These are phyloP conservation scores for Epichloe brachyelytri DNA, from an alignment of 2,329 filamentous ascomycete genomes.

Conservation along the genomic window DNA sequence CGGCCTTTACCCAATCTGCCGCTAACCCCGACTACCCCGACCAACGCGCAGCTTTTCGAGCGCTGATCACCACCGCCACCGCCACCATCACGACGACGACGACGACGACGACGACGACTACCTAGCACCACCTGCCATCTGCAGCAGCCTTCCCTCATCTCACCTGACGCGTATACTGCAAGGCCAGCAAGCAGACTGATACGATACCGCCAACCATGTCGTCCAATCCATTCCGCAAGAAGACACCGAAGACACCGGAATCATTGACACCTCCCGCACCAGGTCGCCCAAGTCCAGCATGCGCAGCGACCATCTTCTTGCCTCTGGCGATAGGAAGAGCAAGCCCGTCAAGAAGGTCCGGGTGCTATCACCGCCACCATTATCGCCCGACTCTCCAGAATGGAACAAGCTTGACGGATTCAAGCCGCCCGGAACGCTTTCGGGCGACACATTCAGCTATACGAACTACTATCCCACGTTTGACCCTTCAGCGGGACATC, in stretches of 20 bases:
- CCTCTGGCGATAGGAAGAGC: slow-evolving; percentile 15
- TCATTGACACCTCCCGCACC: slow-evolving; percentile 9
- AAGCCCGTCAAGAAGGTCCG: slow-evolving; percentile 56
- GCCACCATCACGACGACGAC: not conserved
- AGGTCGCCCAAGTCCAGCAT: slow-evolving; percentile 11
- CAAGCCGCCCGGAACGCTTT: slow-evolving; percentile 17
- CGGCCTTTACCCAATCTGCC: not conserved
- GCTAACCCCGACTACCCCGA: not conserved
- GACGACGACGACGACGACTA: not conserved
- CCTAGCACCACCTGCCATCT: not conserved
- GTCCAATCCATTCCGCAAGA: slow-evolving; percentile 15
- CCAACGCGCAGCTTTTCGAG: not conserved
- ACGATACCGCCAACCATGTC: slow-evolving; percentile 6
- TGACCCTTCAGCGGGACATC: slow-evolving; percentile 20
- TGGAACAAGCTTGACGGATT: slow-evolving; percentile 18
- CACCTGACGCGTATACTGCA: not conserved
- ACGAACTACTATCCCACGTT: slow-evolving; percentile 3
- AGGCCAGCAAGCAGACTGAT: not conserved
- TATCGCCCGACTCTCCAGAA: slow-evolving; percentile 39
- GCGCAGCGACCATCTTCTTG: slow-evolving; percentile 5
- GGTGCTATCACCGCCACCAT: slow-evolving; percentile 50
- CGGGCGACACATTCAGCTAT: slow-evolving; percentile 10
- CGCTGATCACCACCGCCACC: not conserved
- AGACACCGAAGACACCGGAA: slow-evolving; percentile 7
- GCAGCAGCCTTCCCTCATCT: not conserved